Evolutionary conservation across 768 basidiomycete genomes (phyloP).

Genomic region (Boletus insuetus): DNA sequence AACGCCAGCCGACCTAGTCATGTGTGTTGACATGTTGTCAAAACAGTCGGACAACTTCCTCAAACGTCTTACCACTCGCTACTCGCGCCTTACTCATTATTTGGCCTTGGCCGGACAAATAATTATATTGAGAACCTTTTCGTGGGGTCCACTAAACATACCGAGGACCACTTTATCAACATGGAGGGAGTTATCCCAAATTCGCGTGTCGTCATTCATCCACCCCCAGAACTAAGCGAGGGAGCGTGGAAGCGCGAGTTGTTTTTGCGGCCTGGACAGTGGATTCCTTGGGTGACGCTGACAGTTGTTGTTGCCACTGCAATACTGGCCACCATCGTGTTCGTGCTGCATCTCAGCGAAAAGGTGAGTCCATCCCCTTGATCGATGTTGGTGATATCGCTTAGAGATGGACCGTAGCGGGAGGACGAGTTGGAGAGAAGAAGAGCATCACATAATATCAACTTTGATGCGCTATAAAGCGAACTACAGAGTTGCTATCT

Average conservation of each 20-base stretch:
- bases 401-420: slow-evolving; percentile 46
- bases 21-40: slow-evolving; percentile 1
- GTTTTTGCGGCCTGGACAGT: slow-evolving; percentile 91
- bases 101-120: slow-evolving; percentile 95
- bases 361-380: slow-evolving; percentile 55
- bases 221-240: slow-evolving; percentile 53
- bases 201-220: slow-evolving; percentile 93
- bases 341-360: slow-evolving; percentile 87
- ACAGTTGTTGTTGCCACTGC: slow-evolving; percentile 74
- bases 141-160: slow-evolving; percentile 84
- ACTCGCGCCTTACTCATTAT: slow-evolving; percentile 90
- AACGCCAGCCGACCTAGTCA: background rate
- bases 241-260: slow-evolving; percentile 79
- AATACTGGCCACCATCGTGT: slow-evolving; percentile 76
- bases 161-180: slow-evolving; percentile 72
- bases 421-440: slow-evolving; percentile 93
- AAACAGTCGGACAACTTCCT: slow-evolving; percentile 82
- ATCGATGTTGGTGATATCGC: background rate
- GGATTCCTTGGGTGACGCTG: slow-evolving; percentile 97
- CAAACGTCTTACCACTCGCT: slow-evolving; percentile 92
- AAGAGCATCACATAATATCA: slow-evolving; percentile 90
- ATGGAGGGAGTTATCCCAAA: slow-evolving; percentile 98
- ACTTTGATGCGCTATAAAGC: slow-evolving; percentile 85
- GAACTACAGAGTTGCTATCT: slow-evolving; percentile 2
- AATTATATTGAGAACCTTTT: slow-evolving; percentile 99